Percentiles rank a stretch among this genome's conserved stretches.
phyloP scores from a whole-genome alignment of 169 alveolate genomes.

The Amoebophrya sp. region DNA sequence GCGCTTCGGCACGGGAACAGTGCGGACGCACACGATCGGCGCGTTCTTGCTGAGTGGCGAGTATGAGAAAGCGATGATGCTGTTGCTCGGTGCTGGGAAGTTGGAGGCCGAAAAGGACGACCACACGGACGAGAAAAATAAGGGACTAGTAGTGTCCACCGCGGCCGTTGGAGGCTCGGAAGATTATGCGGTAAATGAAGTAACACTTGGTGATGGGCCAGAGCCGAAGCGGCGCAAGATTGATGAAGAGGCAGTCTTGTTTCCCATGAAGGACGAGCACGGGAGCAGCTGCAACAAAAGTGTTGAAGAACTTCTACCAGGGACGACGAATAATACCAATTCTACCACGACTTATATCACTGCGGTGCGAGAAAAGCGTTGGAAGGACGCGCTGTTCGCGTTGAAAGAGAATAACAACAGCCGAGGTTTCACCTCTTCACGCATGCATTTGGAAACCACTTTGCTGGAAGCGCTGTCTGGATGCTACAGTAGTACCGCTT shows the following conservation, averaged over 20 bases:
- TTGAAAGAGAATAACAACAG: too few relatives aligned
- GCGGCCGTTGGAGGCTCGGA: not conserved
- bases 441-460: too few relatives aligned
- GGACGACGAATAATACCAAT: too few relatives aligned
- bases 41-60: not conserved
- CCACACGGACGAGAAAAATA: not conserved
- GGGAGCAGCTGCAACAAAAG: too few relatives aligned
- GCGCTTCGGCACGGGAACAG: not conserved
- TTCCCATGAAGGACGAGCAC: too few relatives aligned
- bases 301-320: too few relatives aligned
- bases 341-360: not conserved
- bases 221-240: conserved; percentile 19
- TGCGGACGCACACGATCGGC: not conserved
- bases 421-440: too few relatives aligned
- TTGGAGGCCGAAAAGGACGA: not conserved
- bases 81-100: not conserved
- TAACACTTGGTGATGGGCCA: too few relatives aligned
- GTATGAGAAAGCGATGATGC: not conserved
- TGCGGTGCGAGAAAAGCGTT: not conserved
- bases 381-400: not conserved
- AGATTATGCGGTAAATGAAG: not conserved
- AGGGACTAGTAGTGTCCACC: too few relatives aligned
- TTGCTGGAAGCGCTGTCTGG: conserved; percentile 16
- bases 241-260: too few relatives aligned
- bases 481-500: too few relatives aligned